A percentile compares a stretch with the other conserved stretches of the same genome.
These are phyloP conservation scores for Capronia epimyces DNA, from an alignment of 2,329 filamentous ascomycete species.

Conservation along the genomic window DNA sequence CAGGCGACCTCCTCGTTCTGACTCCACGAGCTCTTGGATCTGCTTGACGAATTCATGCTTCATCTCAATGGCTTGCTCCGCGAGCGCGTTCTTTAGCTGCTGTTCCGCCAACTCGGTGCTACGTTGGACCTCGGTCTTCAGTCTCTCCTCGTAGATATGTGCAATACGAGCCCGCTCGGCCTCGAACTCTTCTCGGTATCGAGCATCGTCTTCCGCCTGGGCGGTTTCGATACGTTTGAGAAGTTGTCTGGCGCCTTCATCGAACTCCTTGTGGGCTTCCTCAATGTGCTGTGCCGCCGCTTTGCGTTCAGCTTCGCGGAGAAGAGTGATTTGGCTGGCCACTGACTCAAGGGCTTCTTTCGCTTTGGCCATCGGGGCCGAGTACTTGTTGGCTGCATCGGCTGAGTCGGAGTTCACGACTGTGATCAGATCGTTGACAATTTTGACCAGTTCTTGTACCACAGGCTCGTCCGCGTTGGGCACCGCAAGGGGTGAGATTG, in stretches of 20 bases:
- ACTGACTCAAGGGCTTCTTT: slow-evolving; percentile 77
- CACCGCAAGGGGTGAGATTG: slow-evolving; percentile 73
- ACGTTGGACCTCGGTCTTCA: slow-evolving; percentile 71
- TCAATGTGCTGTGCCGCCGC: slow-evolving; percentile 70
- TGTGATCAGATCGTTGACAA: slow-evolving; percentile 92
- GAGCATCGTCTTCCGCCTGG: slow-evolving; percentile 71
- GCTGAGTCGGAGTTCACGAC: slow-evolving; percentile 79
- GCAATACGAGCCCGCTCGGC: slow-evolving; percentile 75
- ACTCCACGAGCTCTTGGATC: slow-evolving; percentile 75
- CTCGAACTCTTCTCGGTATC: slow-evolving; percentile 85
- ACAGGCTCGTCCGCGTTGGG: slow-evolving; percentile 75
- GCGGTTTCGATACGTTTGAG: slow-evolving; percentile 78
- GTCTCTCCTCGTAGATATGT: slow-evolving; percentile 70
- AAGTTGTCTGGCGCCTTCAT: slow-evolving; percentile 80
- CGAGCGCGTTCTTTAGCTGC: slow-evolving; percentile 73
- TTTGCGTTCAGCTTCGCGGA: slow-evolving; percentile 65
- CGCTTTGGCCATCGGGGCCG: slow-evolving; percentile 71
- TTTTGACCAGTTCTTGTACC: slow-evolving; percentile 87
- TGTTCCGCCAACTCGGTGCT: slow-evolving; percentile 76
- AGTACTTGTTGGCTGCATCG: slow-evolving; percentile 61
- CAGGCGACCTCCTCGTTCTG: slow-evolving; percentile 79
- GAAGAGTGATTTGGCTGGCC: slow-evolving; percentile 66
- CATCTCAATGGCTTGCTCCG: slow-evolving; percentile 83
- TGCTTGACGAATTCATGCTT: slow-evolving; percentile 78
- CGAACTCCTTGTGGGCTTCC: slow-evolving; percentile 69